Evolutionary conservation across 441 rosid genomes (phyloP).

Genomic region (Metrosideros polymorpha): DNA sequence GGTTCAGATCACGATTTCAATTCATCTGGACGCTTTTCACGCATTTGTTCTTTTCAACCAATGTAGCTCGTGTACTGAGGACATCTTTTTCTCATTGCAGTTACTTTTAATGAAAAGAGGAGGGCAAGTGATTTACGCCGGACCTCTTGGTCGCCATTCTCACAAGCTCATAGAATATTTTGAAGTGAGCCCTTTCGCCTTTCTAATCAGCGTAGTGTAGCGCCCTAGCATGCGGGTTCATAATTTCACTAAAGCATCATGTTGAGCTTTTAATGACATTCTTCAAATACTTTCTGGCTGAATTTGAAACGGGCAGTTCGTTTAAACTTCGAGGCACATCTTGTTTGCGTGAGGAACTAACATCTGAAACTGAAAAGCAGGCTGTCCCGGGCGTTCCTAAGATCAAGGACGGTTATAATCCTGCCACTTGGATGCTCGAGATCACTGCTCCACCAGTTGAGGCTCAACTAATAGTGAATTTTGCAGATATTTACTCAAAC

Average conservation of each 20-base stretch:
- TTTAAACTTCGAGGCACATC: neutral
- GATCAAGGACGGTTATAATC: conserved; percentile 69
- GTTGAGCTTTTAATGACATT: neutral
- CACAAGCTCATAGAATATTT: conserved; percentile 25
- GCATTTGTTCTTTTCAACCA: neutral
- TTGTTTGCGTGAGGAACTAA: neutral
- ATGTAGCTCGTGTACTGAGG: neutral
- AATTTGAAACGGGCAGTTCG: neutral
- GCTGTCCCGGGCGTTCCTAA: conserved; percentile 62
- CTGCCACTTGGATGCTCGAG: conserved; percentile 95
- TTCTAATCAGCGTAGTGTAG: neutral
- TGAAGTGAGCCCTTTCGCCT: conserved; percentile 10
- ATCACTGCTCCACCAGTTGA: conserved; percentile 52
- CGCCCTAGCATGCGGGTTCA: neutral
- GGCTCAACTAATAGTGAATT: conserved; percentile 52
- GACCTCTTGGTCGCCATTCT: conserved; percentile 27
- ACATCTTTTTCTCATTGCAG: conserved; percentile 5
- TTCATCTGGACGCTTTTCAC: neutral
- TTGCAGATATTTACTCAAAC: conserved; percentile 50
- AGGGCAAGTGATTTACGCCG: conserved; percentile 22
- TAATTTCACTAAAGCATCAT: neutral
- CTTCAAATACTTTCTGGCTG: neutral
- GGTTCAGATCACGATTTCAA: neutral
- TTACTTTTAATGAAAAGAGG: conserved; percentile 31
- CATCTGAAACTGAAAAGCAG: conserved; percentile 16